These are phyloP conservation scores for Microsporum audouinii DNA, from an alignment of 2,329 filamentous ascomycete genomes.

Conservation along the genomic window DNA sequence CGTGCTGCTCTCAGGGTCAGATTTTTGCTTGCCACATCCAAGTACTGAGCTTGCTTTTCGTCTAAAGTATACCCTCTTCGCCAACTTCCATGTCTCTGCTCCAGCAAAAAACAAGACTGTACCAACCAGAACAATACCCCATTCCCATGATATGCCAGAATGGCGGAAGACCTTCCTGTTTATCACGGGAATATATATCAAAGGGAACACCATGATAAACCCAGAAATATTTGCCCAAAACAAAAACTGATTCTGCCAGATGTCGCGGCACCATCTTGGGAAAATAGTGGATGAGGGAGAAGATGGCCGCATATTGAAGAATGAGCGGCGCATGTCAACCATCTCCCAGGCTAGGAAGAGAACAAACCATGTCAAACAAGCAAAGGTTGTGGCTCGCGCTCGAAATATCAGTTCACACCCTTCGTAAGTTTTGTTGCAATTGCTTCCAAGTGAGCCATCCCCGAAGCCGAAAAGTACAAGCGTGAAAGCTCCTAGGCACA, in stretches of 20 bases:
- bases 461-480: constrained; percentile 53
- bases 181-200: constrained; percentile 56
- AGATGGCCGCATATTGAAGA: constrained; percentile 60
- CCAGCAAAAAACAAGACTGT: constrained; percentile 52
- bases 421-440: constrained; percentile 50
- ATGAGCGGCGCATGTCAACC: constrained; percentile 58
- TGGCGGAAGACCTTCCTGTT: constrained; percentile 57
- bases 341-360: constrained; percentile 73
- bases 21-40: neutral
- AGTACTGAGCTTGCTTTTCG: neutral
- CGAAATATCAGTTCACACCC: constrained; percentile 55
- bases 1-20: neutral
- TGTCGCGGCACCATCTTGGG: constrained; percentile 50
- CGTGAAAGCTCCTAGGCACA: constrained; percentile 52
- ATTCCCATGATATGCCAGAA: constrained; percentile 55
- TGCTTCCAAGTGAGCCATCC: constrained; percentile 45
- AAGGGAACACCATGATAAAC: constrained; percentile 46
- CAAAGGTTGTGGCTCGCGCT: constrained; percentile 61
- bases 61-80: constrained; percentile 45
- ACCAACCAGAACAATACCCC: constrained; percentile 55
- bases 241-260: constrained; percentile 63
- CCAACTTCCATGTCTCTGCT: constrained; percentile 56
- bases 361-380: constrained; percentile 62
- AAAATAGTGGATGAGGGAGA: neutral
- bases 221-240: constrained; percentile 53